These are phyloP conservation scores for Leishmania arabica DNA, from an alignment of 208 protist species.

Conservation along the genomic window DNA sequence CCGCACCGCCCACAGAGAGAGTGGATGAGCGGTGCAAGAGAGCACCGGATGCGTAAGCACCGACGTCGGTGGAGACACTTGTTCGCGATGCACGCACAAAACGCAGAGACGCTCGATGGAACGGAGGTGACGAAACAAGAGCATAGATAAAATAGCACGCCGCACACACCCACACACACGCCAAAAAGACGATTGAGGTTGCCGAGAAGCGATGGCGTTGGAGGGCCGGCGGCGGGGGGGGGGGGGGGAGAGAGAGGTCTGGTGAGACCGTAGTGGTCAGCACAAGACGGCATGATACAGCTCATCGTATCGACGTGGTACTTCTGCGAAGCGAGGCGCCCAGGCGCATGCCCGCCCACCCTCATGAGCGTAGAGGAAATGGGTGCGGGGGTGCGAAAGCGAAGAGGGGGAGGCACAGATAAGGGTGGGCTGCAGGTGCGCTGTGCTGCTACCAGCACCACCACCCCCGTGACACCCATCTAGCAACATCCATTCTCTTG, in stretches of 20 bases:
- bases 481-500: conserved; percentile 9
- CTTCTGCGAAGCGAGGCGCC: background rate
- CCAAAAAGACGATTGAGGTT: background rate
- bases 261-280: background rate
- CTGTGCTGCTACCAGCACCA: background rate
- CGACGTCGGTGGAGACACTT: background rate
- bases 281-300: background rate
- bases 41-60: background rate
- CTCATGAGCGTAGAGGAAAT: background rate
- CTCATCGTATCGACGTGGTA: background rate
- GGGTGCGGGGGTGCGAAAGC: too few species aligned
- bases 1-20: background rate
- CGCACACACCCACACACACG: background rate
- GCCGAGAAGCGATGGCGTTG: background rate
- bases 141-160: background rate
- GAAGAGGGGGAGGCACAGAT: background rate
- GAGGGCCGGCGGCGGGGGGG: background rate
- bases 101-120: background rate
- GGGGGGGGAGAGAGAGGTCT: background rate
- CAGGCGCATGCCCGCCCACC: background rate
- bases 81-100: background rate
- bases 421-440: background rate
- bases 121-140: background rate
- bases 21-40: background rate
- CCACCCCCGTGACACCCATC: background rate